A percentile compares a stretch with the other conserved stretches of the same genome.
Conservation (phyloP, 257 asterid genomes). For the Salvia rosmarinus region DNA sequence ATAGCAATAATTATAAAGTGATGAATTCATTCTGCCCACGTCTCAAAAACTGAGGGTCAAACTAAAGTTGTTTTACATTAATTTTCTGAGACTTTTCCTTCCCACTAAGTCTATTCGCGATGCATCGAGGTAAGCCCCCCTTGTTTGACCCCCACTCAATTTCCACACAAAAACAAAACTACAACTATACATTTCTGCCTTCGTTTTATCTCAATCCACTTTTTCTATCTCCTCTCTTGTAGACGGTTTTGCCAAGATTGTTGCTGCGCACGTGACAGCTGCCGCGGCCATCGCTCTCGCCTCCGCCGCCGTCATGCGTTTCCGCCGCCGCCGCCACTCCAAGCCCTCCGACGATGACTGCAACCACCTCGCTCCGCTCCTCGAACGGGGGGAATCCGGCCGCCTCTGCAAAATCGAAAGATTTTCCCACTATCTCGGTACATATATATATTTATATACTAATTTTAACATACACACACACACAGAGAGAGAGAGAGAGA, state of each 20-base stretch:
- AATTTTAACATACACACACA: background rate
- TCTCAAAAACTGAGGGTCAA: background rate
- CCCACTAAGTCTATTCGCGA: background rate
- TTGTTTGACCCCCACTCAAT: slow-evolving; percentile 14
- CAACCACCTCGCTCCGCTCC: slow-evolving; percentile 55
- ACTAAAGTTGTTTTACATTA: background rate
- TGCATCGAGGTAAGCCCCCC: slow-evolving; percentile 26
- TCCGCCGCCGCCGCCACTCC: slow-evolving; percentile 45
- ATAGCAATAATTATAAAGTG: background rate
- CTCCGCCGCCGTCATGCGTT: slow-evolving; percentile 58
- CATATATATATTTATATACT: background rate
- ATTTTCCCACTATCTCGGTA: slow-evolving; percentile 77
- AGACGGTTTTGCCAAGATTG: slow-evolving; percentile 42
- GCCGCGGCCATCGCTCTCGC: slow-evolving; percentile 53
- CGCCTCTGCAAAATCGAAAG: slow-evolving; percentile 59
- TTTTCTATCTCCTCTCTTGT: background rate
- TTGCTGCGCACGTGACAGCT: slow-evolving; percentile 50
- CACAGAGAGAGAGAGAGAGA: too few species aligned
- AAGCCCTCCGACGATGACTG: slow-evolving; percentile 32
- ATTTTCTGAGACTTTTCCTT: background rate
- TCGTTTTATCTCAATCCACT: background rate
- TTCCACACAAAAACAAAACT: too few species aligned
- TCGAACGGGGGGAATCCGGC: slow-evolving; percentile 61
- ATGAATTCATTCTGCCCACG: slow-evolving; percentile 15
- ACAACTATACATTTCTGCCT: background rate